Percentiles rank a stretch among this genome's conserved stretches.
Conservation (phyloP, 306 rosid genomes). For the Casuarina glauca region DNA sequence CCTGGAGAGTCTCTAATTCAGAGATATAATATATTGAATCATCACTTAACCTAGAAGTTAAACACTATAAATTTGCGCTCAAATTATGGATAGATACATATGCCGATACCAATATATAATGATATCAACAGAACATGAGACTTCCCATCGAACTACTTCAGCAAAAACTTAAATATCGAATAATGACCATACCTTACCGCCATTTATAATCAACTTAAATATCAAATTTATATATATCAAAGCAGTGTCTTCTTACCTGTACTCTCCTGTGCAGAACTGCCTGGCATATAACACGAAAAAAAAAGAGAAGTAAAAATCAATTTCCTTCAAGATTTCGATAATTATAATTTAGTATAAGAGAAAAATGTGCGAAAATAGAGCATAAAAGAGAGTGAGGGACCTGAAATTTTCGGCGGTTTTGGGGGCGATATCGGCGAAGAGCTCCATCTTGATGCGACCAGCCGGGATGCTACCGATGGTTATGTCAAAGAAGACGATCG, state of each 20-base stretch:
- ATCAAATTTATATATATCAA: too few relatives aligned
- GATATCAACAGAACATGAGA: too few relatives aligned
- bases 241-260: conserved; percentile 50
- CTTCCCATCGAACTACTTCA: too few relatives aligned
- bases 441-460: conserved; percentile 99
- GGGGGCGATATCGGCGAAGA: conserved; percentile 92
- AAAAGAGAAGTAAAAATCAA: neutral
- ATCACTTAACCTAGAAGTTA: too few relatives aligned
- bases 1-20: too few relatives aligned
- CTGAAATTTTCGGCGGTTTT: conserved; percentile 93
- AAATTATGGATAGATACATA: too few relatives aligned
- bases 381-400: conserved; percentile 10
- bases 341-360: neutral
- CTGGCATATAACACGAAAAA: conserved; percentile 43
- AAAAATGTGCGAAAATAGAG: neutral
- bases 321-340: neutral
- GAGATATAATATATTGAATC: too few relatives aligned
- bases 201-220: neutral
- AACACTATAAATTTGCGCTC: too few relatives aligned
- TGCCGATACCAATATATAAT: too few relatives aligned
- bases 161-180: too few relatives aligned
- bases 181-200: too few relatives aligned
- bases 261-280: conserved; percentile 98
- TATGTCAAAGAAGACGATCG: conserved; percentile 91
- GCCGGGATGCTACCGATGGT: conserved; percentile 98